phyloP scores from a whole-genome alignment of 1,284 basidiomycete species.

The Cutaneotrichosporon curvatum region DNA sequence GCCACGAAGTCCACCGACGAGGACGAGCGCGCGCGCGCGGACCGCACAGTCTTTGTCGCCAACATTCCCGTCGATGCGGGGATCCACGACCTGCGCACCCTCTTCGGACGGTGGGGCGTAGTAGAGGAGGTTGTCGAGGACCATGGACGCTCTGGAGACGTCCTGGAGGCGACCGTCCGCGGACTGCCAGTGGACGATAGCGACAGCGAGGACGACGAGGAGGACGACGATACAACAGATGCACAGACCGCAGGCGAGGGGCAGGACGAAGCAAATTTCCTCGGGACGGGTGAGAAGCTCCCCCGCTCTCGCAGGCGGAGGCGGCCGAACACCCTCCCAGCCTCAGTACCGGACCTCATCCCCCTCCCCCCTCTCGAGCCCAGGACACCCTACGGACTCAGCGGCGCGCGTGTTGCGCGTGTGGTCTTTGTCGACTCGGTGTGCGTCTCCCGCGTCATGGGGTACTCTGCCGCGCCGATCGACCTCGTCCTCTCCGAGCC shows the following conservation, averaged over 20 bases:
- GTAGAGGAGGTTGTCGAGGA: constrained; percentile 62
- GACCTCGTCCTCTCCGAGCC: constrained; percentile 48
- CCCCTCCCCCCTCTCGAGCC: constrained; percentile 32
- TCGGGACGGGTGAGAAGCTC: constrained; percentile 47
- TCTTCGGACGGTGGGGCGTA: constrained; percentile 68
- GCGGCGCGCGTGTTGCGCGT: constrained; percentile 54
- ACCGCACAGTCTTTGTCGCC: constrained; percentile 71
- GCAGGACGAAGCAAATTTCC: constrained; percentile 47
- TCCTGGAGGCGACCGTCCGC: constrained; percentile 31
- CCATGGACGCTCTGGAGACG: constrained; percentile 20
- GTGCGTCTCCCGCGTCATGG: constrained; percentile 60
- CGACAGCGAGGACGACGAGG: constrained; percentile 28
- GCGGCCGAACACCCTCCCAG: constrained; percentile 53
- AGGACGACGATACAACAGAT: constrained; percentile 46
- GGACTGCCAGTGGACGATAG: constrained; percentile 22
- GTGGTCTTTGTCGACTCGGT: constrained; percentile 66
- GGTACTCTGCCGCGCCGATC: constrained; percentile 24
- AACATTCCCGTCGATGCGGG: constrained; percentile 80
- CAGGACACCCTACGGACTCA: constrained; percentile 20
- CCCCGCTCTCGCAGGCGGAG: constrained; percentile 16
- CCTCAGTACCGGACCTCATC: constrained; percentile 45
- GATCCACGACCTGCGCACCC: constrained; percentile 61
- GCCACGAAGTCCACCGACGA: constrained; percentile 3
- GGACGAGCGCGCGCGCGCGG: constrained; percentile 29
- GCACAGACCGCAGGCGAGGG: constrained; percentile 33